A percentile compares a stretch with the other conserved stretches of the same genome.
These are phyloP conservation scores for Gypsophila paniculata DNA, from an alignment of 179 eudicot genomes.

Conservation along the genomic window DNA sequence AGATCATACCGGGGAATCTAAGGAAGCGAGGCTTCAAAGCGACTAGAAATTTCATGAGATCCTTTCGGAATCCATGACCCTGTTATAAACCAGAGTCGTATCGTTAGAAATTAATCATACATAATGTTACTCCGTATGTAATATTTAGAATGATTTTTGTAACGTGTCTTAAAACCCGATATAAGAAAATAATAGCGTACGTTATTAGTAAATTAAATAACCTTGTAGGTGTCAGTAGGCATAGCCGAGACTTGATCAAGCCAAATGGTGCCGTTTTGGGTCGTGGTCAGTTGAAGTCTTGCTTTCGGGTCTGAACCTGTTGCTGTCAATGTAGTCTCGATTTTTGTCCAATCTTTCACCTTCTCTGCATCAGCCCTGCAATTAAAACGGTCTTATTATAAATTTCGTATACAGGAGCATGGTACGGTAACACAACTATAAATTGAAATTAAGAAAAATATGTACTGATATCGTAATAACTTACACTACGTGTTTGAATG, in stretches of 20 bases:
- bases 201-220: background rate
- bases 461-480: background rate
- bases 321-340: slow-evolving; percentile 47
- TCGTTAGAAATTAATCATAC: background rate
- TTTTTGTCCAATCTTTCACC: slow-evolving; percentile 57
- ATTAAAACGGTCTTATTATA: background rate
- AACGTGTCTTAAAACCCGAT: too few relatives aligned
- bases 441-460: too few relatives aligned
- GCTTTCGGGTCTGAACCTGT: slow-evolving; percentile 38
- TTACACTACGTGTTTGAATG: slow-evolving; percentile 25
- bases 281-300: slow-evolving; percentile 64
- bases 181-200: background rate
- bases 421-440: too few relatives aligned
- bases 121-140: too few relatives aligned
- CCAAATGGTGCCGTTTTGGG: slow-evolving; percentile 61
- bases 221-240: slow-evolving; percentile 79
- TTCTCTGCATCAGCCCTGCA: slow-evolving; percentile 30
- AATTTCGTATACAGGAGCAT: too few relatives aligned
- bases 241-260: slow-evolving; percentile 81
- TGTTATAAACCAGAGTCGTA: slow-evolving; percentile 8
- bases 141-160: too few relatives aligned
- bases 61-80: slow-evolving; percentile 80
- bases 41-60: slow-evolving; percentile 56
- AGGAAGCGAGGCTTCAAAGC: slow-evolving; percentile 64
- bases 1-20: slow-evolving; percentile 66